These are phyloP conservation scores for Fusarium keratoplasticum DNA, from an alignment of 2,329 filamentous ascomycete species.

Conservation along the genomic window DNA sequence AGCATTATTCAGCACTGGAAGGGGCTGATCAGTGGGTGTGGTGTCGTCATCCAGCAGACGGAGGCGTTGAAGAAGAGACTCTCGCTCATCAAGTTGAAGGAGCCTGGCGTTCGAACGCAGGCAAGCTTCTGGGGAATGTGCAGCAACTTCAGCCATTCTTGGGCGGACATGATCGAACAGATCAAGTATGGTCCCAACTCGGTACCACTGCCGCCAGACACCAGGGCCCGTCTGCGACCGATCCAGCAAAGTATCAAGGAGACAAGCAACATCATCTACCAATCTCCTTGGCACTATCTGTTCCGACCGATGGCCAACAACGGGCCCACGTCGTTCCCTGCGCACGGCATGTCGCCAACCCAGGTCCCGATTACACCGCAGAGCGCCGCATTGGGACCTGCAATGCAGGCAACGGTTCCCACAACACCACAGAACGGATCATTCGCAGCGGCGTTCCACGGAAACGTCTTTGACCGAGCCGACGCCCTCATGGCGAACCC, in stretches of 20 bases:
- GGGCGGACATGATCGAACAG: constrained; percentile 72
- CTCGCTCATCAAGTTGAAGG: constrained; percentile 84
- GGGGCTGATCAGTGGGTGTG: constrained; percentile 77
- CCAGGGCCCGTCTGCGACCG: constrained; percentile 79
- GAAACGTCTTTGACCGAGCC: constrained; percentile 70
- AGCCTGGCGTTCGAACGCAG: constrained; percentile 78
- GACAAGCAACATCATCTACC: constrained; percentile 76
- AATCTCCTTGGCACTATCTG: constrained; percentile 67
- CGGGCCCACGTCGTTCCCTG: constrained; percentile 36
- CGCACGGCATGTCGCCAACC: constrained; percentile 45
- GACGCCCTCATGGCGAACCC: constrained; percentile 68
- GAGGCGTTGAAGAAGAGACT: constrained; percentile 79
- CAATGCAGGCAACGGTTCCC: constrained; percentile 89
- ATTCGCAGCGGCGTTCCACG: constrained; percentile 66
- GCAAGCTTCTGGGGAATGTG: constrained; percentile 75
- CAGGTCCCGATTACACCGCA: constrained; percentile 83
- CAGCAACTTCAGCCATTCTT: constrained; percentile 78
- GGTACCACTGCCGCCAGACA: constrained; percentile 71
- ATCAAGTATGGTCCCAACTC: constrained; percentile 67
- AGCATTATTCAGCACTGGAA: constrained; percentile 75
- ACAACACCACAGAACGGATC: constrained; percentile 72
- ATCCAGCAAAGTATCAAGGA: constrained; percentile 88
- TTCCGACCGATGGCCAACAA: constrained; percentile 38
- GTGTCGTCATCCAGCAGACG: constrained; percentile 76
- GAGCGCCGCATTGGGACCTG: constrained; percentile 88